phyloP scores from a whole-genome alignment of 2,329 filamentous ascomycete species.

The Alternaria triticimaculans region DNA sequence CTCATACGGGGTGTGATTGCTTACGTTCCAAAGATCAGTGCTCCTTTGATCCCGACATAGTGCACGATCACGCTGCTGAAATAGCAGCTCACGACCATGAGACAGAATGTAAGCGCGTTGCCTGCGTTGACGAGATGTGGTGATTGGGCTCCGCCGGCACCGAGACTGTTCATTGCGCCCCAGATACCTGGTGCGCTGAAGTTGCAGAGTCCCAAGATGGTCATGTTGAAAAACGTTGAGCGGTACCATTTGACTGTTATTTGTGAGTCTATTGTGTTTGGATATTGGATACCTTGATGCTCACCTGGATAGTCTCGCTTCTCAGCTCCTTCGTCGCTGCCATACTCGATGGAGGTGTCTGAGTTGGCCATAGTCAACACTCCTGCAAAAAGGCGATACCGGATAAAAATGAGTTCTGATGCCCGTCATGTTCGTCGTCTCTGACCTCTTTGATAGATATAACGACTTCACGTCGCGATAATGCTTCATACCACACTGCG shows the following conservation, averaged over 20 bases:
- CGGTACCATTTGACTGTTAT: constrained; percentile 69
- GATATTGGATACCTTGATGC: background rate
- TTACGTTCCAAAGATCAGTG: constrained; percentile 72
- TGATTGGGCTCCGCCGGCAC: constrained; percentile 69
- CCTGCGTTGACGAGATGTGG: constrained; percentile 73
- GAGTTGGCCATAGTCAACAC: constrained; percentile 20
- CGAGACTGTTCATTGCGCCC: constrained; percentile 74
- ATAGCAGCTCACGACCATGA: constrained; percentile 75
- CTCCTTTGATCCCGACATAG: constrained; percentile 73
- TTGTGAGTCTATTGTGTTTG: background rate
- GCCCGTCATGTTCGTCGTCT: no score
- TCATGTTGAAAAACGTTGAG: constrained; percentile 75
- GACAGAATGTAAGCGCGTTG: constrained; percentile 73
- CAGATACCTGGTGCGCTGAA: constrained; percentile 75
- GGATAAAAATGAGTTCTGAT: background rate
- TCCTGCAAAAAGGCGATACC: background rate
- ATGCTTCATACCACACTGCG: background rate
- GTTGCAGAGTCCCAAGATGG: constrained; percentile 74
- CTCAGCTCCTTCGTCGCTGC: constrained; percentile 21
- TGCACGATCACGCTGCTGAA: constrained; percentile 69
- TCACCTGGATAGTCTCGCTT: constrained; percentile 37
- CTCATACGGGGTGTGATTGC: constrained; percentile 19
- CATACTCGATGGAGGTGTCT: constrained; percentile 25
- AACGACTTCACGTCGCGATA: background rate
- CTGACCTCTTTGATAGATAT: background rate